These are phyloP conservation scores for Tetracladium setigerum DNA, from an alignment of 495 filamentous ascomycete species.

Conservation along the genomic window DNA sequence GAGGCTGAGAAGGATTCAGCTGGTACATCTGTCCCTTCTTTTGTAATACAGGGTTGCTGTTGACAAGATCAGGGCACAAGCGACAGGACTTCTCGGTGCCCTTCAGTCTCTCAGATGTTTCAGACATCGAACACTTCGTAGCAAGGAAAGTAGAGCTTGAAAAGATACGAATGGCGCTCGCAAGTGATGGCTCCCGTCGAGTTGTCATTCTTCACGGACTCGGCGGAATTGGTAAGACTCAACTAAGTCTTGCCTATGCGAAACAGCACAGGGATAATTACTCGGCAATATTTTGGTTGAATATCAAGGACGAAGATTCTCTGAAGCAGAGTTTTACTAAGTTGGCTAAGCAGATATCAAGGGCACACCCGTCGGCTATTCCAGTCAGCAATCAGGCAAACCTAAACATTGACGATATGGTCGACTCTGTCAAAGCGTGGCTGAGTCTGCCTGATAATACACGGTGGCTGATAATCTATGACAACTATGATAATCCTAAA, in stretches of 20 bases:
- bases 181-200: constrained; percentile 9
- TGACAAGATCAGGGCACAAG: too few relatives aligned
- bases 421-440: constrained; percentile 27
- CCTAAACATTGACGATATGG: constrained; percentile 16
- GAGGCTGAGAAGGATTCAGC: not conserved
- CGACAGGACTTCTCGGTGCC: too few relatives aligned
- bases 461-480: constrained; percentile 33
- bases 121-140: constrained; percentile 5
- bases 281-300: constrained; percentile 7
- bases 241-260: constrained; percentile 12
- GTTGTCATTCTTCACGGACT: constrained; percentile 11
- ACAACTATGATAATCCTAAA: constrained; percentile 34
- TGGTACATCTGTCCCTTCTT: too few relatives aligned
- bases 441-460: constrained; percentile 29
- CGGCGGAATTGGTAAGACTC: constrained; percentile 12
- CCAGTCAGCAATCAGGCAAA: too few relatives aligned
- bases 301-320: constrained; percentile 15
- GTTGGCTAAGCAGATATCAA: constrained; percentile 20
- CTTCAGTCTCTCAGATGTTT: constrained; percentile 1
- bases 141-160: constrained; percentile 15
- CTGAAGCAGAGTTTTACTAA: constrained; percentile 23
- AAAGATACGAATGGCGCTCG: constrained; percentile 16
- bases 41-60: too few relatives aligned
- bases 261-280: constrained; percentile 3
- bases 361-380: constrained; percentile 13